Percentiles rank a stretch among this genome's conserved stretches.
phyloP scores from a whole-genome alignment of 768 basidiomycete genomes.

The Phaeotremella skinneri region DNA sequence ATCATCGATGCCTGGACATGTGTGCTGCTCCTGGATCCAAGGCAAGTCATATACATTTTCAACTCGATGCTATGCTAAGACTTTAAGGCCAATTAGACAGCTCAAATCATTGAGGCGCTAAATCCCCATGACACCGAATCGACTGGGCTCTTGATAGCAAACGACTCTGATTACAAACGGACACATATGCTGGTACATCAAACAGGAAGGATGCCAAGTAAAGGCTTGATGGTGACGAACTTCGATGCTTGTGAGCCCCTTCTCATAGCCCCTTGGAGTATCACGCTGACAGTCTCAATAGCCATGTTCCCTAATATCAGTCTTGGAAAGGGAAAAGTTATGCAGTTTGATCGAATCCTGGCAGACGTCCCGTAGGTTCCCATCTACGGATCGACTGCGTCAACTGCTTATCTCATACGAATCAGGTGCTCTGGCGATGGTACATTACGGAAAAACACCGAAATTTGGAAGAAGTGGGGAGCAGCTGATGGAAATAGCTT shows the following conservation, averaged over 20 bases:
- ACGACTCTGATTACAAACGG: slow-evolving; percentile 90
- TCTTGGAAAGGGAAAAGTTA: slow-evolving; percentile 49
- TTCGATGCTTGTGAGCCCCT: slow-evolving; percentile 88
- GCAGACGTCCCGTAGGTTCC: slow-evolving; percentile 83
- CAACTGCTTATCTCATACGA: slow-evolving; percentile 6
- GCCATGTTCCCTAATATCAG: slow-evolving; percentile 49
- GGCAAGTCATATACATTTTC: slow-evolving; percentile 53
- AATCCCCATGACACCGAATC: slow-evolving; percentile 74
- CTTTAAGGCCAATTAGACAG: slow-evolving; percentile 60
- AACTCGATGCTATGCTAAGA: slow-evolving; percentile 1
- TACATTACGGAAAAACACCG: slow-evolving; percentile 87
- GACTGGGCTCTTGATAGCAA: slow-evolving; percentile 84
- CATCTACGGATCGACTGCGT: not conserved
- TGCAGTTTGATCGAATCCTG: slow-evolving; percentile 87
- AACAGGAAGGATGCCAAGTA: slow-evolving; percentile 86
- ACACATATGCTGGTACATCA: slow-evolving; percentile 97
- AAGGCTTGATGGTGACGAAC: slow-evolving; percentile 91
- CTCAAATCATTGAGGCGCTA: slow-evolving; percentile 91
- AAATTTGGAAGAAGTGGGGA: slow-evolving; percentile 92
- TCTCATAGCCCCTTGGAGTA: slow-evolving; percentile 4
- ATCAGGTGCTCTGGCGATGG: slow-evolving; percentile 80
- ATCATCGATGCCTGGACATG: slow-evolving; percentile 84
- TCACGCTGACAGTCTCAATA: slow-evolving; percentile 56
- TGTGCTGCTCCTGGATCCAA: slow-evolving; percentile 98
- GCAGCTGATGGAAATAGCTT: slow-evolving; percentile 85